These are phyloP conservation scores for Cryphonectria parasitica DNA, from an alignment of 2,329 filamentous ascomycete species.

Conservation along the genomic window DNA sequence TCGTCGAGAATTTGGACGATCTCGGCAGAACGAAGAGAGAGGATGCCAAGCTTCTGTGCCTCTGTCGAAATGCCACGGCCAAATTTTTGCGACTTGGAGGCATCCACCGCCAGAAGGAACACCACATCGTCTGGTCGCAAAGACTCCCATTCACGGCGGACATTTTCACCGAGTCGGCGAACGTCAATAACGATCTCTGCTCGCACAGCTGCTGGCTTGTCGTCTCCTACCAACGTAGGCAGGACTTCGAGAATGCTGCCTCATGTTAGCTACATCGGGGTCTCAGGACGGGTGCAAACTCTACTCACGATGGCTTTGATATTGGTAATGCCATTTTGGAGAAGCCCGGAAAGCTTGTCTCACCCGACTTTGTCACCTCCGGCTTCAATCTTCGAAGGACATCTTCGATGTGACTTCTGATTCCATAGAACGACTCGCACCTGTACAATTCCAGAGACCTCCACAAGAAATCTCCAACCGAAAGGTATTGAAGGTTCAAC, in stretches of 20 bases:
- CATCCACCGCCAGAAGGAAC: slow-evolving; percentile 79
- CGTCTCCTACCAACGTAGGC: slow-evolving; percentile 80
- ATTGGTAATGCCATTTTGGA: slow-evolving; percentile 93
- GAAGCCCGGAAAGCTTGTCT: slow-evolving; percentile 77
- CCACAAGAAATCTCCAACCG: slow-evolving; percentile 96
- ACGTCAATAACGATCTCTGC: slow-evolving; percentile 88
- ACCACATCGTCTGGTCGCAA: slow-evolving; percentile 86
- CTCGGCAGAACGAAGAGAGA: slow-evolving; percentile 78
- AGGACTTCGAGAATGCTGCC: slow-evolving; percentile 77
- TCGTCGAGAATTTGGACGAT: slow-evolving; percentile 87
- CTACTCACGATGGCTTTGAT: slow-evolving; percentile 67
- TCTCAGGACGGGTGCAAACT: slow-evolving; percentile 26
- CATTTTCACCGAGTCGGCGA: slow-evolving; percentile 72
- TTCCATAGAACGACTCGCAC: slow-evolving; percentile 90
- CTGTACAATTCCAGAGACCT: slow-evolving; percentile 87
- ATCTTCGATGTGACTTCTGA: slow-evolving; percentile 87
- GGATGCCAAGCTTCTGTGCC: slow-evolving; percentile 67
- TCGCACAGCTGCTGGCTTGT: slow-evolving; percentile 80
- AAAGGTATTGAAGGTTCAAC: slow-evolving; percentile 92
- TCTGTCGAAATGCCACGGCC: slow-evolving; percentile 57
- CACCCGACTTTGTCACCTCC: slow-evolving; percentile 64
- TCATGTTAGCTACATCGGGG: slow-evolving; percentile 28
- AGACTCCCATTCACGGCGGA: slow-evolving; percentile 87
- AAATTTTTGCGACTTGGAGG: slow-evolving; percentile 54
- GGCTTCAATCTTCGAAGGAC: slow-evolving; percentile 80